Base-by-base conservation (phyloP, 2,329 filamentous ascomycete species). In the Stylonectria norvegica region DNA sequence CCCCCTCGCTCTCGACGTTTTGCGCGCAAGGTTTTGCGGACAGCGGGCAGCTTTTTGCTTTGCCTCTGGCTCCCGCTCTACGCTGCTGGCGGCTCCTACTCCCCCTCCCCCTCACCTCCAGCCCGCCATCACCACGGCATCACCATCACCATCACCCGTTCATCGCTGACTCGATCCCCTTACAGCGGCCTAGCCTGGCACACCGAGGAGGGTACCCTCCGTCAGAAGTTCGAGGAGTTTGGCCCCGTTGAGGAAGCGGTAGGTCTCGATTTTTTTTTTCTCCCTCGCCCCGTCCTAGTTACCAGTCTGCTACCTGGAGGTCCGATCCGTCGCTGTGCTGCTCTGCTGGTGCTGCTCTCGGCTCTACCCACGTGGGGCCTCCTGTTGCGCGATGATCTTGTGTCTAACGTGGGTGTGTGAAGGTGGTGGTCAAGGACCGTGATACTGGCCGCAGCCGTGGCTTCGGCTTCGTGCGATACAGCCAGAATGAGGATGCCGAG, bases 391-490 rank as follows among this genome's bases (percentile, higher is more conserved):
- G 17, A 20, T 34, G 34, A 49, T 40, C 25, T 32, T 28, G 38
- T 35, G 45, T 47, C 50, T 57, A 53, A 57, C 39, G 33, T 40
- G 30, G 41, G 32, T 23, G 25, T 42, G 36, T 33, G 35, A 48
- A 97, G 91, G 87, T 95, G 49, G 91, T 98, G 55, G 90, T 97
- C 59, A 97, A 95, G 73, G 91, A 98, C 68, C 88, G 90, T 60
- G 91, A 97, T 64, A 96, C 91, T 60, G 87, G 89, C 58, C 89
- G 91, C 66, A 96, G 90, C 76, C 88, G 93, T 66, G 93, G 93
- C 46, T 98, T 97, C 66, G 93, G 93, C 34, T 97, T 97, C 66
- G 91, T 98, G 50, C 86, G 90, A 57, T 98, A 91, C 70, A 71
- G 79, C 36, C 80, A 81, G 51, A 87, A 90, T 51, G 69, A 73